Base-by-base conservation (phyloP, 2,329 filamentous ascomycete genomes). In the Claviceps purpurea region DNA sequence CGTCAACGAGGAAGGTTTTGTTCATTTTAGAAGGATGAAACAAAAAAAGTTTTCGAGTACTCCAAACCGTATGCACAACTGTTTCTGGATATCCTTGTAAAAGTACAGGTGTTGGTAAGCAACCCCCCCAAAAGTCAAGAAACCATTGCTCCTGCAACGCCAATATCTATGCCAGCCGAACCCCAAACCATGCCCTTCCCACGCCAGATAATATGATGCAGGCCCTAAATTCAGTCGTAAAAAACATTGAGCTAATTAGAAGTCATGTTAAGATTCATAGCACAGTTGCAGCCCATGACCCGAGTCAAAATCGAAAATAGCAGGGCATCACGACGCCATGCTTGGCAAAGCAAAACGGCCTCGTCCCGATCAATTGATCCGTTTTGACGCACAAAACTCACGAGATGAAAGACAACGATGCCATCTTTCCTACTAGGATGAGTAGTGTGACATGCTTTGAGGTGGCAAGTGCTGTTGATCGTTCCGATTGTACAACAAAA, bases 401-500 rank as follows among this genome's bases (percentile, higher is more conserved):
- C 26, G n/a, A 47, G 2, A 30, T 42, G 14, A 51, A 24, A 44
- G 40, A 52, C 55, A 49, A 52, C 44, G 47, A 50, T 55, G 54
- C 58, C 56, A 58, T 58, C 59, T 56, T 57, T 57, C 56, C 67
- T 69, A 4, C 8, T 11, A 69, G 54, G 64, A 65, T 54, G 62
- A 63, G 58, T 64, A 69, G 22, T 62, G 62, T 47, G 57, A 55
- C 45, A 58, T 57, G 34, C 55, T 55, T 14, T 65, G 64, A n/a
- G 58, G 34, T 34, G 56, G 51, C 42, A 61, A 49, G 14, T 56
- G 56, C 43, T 62, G 62, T 38, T 64, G 60, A 52, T 66, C 64
- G 39, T 61, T 60, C 7, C 67, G 58, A 49, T 68, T 64, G 56
- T 64, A 69, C 47, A 65, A 52, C 44, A 69, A 52, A 54, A 79